Evolutionary conservation across 2,329 filamentous ascomycete species (phyloP).

Genomic region (Cordyceps farinosa): DNA sequence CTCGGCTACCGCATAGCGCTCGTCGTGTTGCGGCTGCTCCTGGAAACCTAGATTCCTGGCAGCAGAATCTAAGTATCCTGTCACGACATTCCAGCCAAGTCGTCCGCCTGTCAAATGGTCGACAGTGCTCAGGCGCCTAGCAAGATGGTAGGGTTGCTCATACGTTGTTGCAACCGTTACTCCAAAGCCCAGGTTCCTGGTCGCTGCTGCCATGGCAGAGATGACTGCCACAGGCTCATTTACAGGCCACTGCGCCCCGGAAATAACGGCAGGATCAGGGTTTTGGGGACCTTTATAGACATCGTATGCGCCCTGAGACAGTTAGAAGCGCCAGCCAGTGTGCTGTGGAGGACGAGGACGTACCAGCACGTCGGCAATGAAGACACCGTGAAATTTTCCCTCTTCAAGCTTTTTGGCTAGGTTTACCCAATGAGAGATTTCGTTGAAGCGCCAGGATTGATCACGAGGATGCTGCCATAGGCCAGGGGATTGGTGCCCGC

Average conservation of each 20-base stretch:
- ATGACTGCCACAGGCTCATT: conserved; percentile 62
- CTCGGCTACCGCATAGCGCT: conserved; percentile 57
- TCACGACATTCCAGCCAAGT: conserved; percentile 53
- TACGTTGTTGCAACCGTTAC: conserved; percentile 67
- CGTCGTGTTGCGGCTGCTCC: conserved; percentile 47
- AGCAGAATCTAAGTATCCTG: conserved; percentile 64
- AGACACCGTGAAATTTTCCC: conserved; percentile 62
- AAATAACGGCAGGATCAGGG: conserved; percentile 53
- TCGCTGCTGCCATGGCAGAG: conserved; percentile 65
- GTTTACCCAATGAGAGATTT: conserved; percentile 57
- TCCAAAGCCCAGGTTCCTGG: conserved; percentile 64
- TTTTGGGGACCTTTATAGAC: conserved; percentile 58
- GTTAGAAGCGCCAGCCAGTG: neutral
- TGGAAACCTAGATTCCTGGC: conserved; percentile 58
- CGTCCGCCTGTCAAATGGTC: conserved; percentile 65
- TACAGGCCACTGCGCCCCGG: conserved; percentile 68
- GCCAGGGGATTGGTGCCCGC: conserved; percentile 44
- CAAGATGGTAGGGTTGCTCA: conserved; percentile 65
- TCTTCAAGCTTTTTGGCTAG: conserved; percentile 41
- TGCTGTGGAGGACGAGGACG: neutral
- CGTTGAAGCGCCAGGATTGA: conserved; percentile 58
- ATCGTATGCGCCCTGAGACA: conserved; percentile 56
- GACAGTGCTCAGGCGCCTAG: conserved; percentile 60
- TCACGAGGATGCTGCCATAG: conserved; percentile 61
- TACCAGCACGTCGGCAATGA: conserved; percentile 58